Evolutionary conservation across 768 basidiomycete species (phyloP).

Genomic region (Leccinum broughii): DNA sequence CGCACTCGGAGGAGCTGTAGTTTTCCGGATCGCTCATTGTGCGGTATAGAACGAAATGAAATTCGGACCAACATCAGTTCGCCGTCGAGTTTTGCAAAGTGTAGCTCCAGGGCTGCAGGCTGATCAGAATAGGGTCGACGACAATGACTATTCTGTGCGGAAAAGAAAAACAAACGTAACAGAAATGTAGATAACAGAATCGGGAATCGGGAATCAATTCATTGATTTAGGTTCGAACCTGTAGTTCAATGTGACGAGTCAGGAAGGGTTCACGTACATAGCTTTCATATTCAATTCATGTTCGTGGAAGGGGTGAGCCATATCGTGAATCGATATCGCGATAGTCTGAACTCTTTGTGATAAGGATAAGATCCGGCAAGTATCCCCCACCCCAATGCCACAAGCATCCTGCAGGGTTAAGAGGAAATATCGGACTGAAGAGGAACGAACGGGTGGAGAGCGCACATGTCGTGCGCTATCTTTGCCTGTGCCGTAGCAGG

Average conservation of each 20-base stretch:
- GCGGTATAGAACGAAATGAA: constrained; percentile 38
- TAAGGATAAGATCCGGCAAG: constrained; percentile 16
- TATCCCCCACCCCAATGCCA: background rate
- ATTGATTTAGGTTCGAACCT: constrained; percentile 2
- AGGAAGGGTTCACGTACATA: constrained; percentile 42
- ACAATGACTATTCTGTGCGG: constrained; percentile 70
- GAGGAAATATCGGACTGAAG: background rate
- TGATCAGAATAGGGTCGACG: constrained; percentile 68
- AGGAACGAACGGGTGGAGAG: background rate
- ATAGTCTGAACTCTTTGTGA: constrained; percentile 56
- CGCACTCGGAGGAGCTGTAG: constrained; percentile 48
- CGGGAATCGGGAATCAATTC: background rate
- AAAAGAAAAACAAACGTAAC: constrained; percentile 7
- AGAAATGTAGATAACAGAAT: constrained; percentile 1
- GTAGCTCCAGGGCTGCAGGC: background rate
- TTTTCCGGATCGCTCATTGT: constrained; percentile 65
- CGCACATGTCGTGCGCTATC: constrained; percentile 75
- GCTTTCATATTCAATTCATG: constrained; percentile 66
- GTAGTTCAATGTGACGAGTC: constrained; percentile 19
- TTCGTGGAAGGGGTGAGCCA: constrained; percentile 61
- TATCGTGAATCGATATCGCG: constrained; percentile 61
- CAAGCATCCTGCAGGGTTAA: background rate
- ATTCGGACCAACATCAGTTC: constrained; percentile 6
- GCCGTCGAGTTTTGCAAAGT: background rate
- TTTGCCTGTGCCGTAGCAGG: constrained; percentile 55